Conservation (phyloP, 2,329 filamentous ascomycete genomes). For the Botrytis fragariae region DNA sequence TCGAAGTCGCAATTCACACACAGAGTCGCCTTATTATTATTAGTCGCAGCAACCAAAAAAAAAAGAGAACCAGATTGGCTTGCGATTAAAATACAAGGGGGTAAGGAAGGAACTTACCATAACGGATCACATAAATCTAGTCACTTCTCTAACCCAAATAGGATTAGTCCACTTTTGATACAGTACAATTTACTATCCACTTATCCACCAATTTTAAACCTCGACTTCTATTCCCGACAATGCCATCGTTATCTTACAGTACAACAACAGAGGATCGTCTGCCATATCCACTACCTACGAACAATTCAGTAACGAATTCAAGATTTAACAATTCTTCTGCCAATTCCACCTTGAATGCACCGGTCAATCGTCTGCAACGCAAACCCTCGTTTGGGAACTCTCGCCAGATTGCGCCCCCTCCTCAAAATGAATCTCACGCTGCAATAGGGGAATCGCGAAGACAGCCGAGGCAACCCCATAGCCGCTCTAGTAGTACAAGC, state of each 20-base stretch:
- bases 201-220: conserved; percentile 15
- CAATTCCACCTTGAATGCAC: conserved; percentile 13
- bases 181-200: conserved; percentile 8
- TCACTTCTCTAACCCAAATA: conserved; percentile 8
- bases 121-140: conserved; percentile 9
- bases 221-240: conserved; percentile 16
- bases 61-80: background rate
- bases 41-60: background rate
- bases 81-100: conserved; percentile 4
- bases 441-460: conserved; percentile 25
- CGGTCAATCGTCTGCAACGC: conserved; percentile 9
- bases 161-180: conserved; percentile 17
- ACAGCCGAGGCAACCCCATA: conserved; percentile 37
- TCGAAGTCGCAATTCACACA: background rate
- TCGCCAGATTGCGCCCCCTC: conserved; percentile 20
- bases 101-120: background rate
- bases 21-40: background rate
- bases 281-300: conserved; percentile 7
- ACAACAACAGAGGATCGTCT: conserved; percentile 20
- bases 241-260: conserved; percentile 21
- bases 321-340: background rate
- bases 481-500: conserved; percentile 19
- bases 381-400: conserved; percentile 17
- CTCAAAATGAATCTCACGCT: conserved; percentile 20
- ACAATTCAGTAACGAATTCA: background rate